Percentiles rank a stretch among this genome's conserved stretches.
Conservation (phyloP, 768 basidiomycete genomes). For the Termitomyces sp. region DNA sequence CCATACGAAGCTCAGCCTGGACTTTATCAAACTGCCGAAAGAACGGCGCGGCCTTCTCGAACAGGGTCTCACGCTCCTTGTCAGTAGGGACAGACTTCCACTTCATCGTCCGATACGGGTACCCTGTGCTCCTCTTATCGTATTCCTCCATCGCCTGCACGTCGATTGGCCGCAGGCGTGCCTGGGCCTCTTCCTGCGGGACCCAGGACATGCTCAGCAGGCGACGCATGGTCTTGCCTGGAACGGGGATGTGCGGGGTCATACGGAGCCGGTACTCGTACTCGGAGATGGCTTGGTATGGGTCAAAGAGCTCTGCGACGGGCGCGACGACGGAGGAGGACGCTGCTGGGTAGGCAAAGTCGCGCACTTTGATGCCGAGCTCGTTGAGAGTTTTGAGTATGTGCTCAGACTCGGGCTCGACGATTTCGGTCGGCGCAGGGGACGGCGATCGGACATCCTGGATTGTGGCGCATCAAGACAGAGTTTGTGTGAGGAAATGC, state of each 20-base stretch:
- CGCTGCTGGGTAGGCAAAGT: conserved; percentile 28
- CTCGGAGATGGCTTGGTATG: conserved; percentile 29
- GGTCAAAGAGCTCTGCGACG: conserved; percentile 33
- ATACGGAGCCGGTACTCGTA: conserved; percentile 33
- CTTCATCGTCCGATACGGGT: conserved; percentile 14
- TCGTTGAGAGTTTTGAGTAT: conserved; percentile 20
- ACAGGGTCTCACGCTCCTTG: not conserved
- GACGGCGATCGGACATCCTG: conserved; percentile 13
- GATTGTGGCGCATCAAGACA: too few species aligned
- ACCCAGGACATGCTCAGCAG: conserved; percentile 37
- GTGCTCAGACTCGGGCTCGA: conserved; percentile 30
- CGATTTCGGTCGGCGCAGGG: conserved; percentile 30
- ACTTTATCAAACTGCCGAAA: conserved; percentile 10
- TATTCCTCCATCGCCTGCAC: conserved; percentile 25
- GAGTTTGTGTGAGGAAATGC: too few species aligned
- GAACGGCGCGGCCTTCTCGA: not conserved
- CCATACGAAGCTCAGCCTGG: conserved; percentile 8
- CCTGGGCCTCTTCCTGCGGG: conserved; percentile 23
- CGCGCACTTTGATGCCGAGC: conserved; percentile 34
- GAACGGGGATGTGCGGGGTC: conserved; percentile 24
- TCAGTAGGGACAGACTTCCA: conserved; percentile 2
- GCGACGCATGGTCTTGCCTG: conserved; percentile 31
- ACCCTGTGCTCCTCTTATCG: conserved; percentile 15
- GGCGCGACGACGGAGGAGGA: conserved; percentile 6
- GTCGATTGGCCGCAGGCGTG: conserved; percentile 27